These are phyloP conservation scores for Trametes sanguinea DNA, from an alignment of 768 basidiomycete genomes.

Conservation along the genomic window DNA sequence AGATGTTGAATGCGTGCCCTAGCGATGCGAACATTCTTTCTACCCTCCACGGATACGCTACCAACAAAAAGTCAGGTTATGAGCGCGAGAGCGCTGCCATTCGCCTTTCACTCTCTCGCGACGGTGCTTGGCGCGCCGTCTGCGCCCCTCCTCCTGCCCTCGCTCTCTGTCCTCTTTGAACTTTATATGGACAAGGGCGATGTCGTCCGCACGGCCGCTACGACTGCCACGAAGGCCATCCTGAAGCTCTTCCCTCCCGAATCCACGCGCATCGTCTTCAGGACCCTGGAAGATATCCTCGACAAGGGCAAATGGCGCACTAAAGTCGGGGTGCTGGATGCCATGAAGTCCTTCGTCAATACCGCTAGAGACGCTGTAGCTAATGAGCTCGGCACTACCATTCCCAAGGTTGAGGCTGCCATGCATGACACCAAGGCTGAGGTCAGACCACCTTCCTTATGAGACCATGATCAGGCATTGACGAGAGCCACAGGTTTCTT, in stretches of 20 bases:
- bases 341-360: constrained; percentile 72
- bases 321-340: constrained; percentile 91
- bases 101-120: constrained; percentile 75
- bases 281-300: constrained; percentile 69
- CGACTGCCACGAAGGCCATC: constrained; percentile 78
- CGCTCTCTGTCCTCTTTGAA: constrained; percentile 77
- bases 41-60: constrained; percentile 66
- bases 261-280: constrained; percentile 67
- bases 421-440: constrained; percentile 98
- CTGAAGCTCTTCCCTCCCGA: constrained; percentile 85
- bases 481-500: constrained; percentile 62
- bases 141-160: constrained; percentile 75
- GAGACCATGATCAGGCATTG: not conserved
- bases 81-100: constrained; percentile 88
- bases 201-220: constrained; percentile 82
- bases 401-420: constrained; percentile 84
- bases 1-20: constrained; percentile 9
- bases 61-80: constrained; percentile 85
- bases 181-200: constrained; percentile 94
- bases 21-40: constrained; percentile 66
- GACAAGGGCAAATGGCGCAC: constrained; percentile 91
- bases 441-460: constrained; percentile 42
- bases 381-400: constrained; percentile 74
- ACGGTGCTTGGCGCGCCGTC: constrained; percentile 65
- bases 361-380: constrained; percentile 76